Percentiles rank a stretch among this genome's conserved stretches.
These are phyloP conservation scores for Stachybotrys echinatus DNA, from an alignment of 2,329 filamentous ascomycete genomes.

Conservation along the genomic window DNA sequence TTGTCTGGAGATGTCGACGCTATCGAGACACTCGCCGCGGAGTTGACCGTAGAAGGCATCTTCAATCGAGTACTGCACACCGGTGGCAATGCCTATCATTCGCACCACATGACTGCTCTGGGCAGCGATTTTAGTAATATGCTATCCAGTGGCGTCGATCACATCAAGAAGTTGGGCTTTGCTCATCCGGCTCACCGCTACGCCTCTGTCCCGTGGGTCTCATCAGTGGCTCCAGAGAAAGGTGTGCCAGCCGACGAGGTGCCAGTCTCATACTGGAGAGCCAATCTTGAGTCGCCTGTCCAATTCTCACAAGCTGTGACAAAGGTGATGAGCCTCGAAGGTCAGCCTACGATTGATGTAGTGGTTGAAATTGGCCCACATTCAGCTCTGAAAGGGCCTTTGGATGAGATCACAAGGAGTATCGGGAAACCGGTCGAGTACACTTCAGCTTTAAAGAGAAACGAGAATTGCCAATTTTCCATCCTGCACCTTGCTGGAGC, in stretches of 20 bases:
- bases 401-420: background rate
- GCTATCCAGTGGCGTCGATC: slow-evolving; percentile 3
- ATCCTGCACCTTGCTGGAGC: slow-evolving; percentile 3
- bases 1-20: slow-evolving; percentile 17
- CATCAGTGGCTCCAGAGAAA: slow-evolving; percentile 1
- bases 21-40: slow-evolving; percentile 5
- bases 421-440: background rate
- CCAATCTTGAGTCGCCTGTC: slow-evolving; percentile 5
- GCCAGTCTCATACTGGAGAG: background rate
- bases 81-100: slow-evolving; percentile 19
- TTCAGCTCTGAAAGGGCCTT: background rate
- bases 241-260: background rate
- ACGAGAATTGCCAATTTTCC: background rate
- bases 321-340: background rate
- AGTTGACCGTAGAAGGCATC: slow-evolving; percentile 6
- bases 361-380: background rate
- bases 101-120: slow-evolving; percentile 14
- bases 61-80: slow-evolving; percentile 16
- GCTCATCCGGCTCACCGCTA: background rate
- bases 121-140: background rate
- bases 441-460: background rate
- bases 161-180: background rate
- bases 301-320: background rate
- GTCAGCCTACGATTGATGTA: background rate
- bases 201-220: background rate